Evolutionary conservation across 345 rosid genomes (phyloP), one percentile per base, ranked within the genome.

Genomic region (Syzygium aqueum): DNA sequence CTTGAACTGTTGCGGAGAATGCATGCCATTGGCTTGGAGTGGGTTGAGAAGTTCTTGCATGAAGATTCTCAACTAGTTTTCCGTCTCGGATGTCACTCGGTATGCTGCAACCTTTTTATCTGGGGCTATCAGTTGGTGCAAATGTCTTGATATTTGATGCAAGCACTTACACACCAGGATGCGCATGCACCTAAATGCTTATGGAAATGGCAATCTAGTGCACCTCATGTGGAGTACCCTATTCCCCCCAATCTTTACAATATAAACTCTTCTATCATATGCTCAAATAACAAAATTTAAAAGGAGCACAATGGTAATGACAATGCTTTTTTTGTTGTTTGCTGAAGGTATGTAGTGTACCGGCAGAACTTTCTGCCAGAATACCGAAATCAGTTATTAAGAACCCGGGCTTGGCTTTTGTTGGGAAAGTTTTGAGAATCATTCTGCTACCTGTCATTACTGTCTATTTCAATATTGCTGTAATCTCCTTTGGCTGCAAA

Each of bases 81-180:
- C 91, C 97, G 99, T 87, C 97, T 97, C 63, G 99, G 99, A 77
- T 97, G 95, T 90, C 99, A 97, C 92, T 96, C 92, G 89, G 99
- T 97, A 92, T 86, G 91, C 87, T n/a, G 82, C 27, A 37, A 37
- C 49, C 82, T 73, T 0, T 73, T 37, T 37, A 37, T 22, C 27
- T 11, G 0, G 27, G 25, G 25, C 25, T 73, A 30, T 61, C n/a
- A n/a, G 73, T 33, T 37, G 82, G 82, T 0, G 43, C 49, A 0
- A 73, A 73, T 73, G 49, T 73, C 82, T 33, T 37, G 14, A 19
- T 25, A 73, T 33, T 73, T 73, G 82, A 73, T 73, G 82, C 49
- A 19, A 27, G 82, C 49, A 19, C 82, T 37, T 37, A 43, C 49
- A 73, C 82, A 5, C 27, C 0, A 1, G 43, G 82, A 37, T 73